Conservation (phyloP, 768 basidiomycete genomes). For the Russula lepida region DNA sequence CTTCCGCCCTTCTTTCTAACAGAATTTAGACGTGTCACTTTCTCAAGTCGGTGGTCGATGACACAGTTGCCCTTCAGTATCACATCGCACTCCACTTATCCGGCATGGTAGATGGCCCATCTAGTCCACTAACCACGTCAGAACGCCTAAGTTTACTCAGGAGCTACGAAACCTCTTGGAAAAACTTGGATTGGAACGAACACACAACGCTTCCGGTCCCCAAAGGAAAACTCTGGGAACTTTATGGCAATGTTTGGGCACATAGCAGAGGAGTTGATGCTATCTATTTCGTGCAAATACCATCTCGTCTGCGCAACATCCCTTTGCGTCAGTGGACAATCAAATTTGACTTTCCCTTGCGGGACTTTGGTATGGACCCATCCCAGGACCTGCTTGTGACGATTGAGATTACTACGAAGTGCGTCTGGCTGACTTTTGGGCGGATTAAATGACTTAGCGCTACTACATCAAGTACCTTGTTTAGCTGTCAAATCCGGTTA, state of each 20-base stretch:
- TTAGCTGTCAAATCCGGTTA: conserved; percentile 7
- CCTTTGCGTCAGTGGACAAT: conserved; percentile 16
- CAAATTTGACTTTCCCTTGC: neutral
- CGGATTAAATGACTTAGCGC: neutral
- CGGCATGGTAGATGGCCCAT: conserved; percentile 15
- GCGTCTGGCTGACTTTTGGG: conserved; percentile 22
- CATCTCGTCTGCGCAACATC: conserved; percentile 18
- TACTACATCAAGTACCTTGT: neutral
- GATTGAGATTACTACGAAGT: conserved; percentile 20
- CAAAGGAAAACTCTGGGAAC: conserved; percentile 9
- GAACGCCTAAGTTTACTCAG: conserved; percentile 10
- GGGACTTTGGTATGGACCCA: conserved; percentile 20
- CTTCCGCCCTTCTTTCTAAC: neutral
- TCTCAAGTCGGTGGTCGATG: conserved; percentile 13
- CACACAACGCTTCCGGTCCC: neutral
- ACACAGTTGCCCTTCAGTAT: conserved; percentile 8
- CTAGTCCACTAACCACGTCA: neutral
- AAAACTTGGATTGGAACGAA: conserved; percentile 8
- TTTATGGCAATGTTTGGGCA: conserved; percentile 19
- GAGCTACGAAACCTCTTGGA: conserved; percentile 12
- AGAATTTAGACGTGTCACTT: conserved; percentile 2
- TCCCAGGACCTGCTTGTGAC: conserved; percentile 19
- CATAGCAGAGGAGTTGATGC: neutral
- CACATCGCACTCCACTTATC: conserved; percentile 6
- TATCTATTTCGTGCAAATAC: conserved; percentile 11